Evolutionary conservation across 2,329 filamentous ascomycete genomes (phyloP).

Genomic region (Arthrobotrys entomopaga): DNA sequence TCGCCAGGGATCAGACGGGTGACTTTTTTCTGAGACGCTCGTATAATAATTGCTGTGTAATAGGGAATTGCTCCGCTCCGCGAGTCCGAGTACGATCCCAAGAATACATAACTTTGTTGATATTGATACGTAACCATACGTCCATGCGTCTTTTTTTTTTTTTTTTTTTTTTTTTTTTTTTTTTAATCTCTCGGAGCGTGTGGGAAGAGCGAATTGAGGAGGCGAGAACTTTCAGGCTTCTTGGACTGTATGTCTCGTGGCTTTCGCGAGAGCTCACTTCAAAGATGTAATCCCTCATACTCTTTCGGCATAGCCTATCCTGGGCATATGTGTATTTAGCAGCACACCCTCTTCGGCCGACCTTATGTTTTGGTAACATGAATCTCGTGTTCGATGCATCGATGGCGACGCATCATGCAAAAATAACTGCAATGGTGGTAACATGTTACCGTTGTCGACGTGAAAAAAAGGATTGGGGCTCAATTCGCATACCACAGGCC

Average conservation of each 20-base stretch:
- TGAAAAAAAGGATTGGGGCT: conserved; percentile 21
- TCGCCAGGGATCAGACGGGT: conserved; percentile 31
- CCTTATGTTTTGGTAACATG: conserved; percentile 15
- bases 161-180: too few relatives aligned
- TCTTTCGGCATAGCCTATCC: conserved; percentile 40
- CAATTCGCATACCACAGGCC: conserved; percentile 41
- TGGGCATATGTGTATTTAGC: conserved; percentile 18
- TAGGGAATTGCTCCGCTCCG: background rate
- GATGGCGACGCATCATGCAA: conserved; percentile 35
- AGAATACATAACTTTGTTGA: conserved; percentile 10
- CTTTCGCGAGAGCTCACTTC: conserved; percentile 43
- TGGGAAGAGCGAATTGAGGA: conserved; percentile 11
- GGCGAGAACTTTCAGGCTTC: conserved; percentile 2
- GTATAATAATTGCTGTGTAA: conserved; percentile 13
- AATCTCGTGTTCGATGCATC: conserved; percentile 17
- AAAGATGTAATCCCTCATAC: conserved; percentile 45
- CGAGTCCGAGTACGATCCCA: background rate
- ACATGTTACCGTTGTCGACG: background rate
- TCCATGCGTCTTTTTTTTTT: conserved; percentile 6
- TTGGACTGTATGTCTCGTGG: conserved; percentile 28
- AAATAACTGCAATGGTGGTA: conserved; percentile 26
- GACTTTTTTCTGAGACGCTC: conserved; percentile 14
- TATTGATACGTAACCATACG: conserved; percentile 20
- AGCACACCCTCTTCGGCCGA: conserved; percentile 46
- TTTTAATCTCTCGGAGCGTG: conserved; percentile 9